Percentiles rank a stretch among this genome's conserved stretches.
Conservation (phyloP, 78 protist species). For the Dictyostelium capitatum region DNA sequence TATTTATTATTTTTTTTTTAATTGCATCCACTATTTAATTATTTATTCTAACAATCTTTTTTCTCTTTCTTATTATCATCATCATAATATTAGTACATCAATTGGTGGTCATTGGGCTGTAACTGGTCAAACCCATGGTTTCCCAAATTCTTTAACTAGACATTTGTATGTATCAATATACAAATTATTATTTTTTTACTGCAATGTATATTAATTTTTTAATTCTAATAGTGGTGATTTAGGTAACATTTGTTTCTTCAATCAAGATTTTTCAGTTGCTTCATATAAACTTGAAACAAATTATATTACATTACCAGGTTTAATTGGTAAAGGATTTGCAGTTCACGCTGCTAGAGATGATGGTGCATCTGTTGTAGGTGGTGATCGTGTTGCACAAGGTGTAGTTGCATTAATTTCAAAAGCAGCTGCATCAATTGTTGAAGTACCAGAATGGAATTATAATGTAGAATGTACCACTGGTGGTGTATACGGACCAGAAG, state of each 20-base stretch:
- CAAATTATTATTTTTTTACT: too few relatives aligned
- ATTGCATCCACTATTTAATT: too few relatives aligned
- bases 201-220: too few relatives aligned
- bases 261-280: not conserved
- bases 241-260: conserved; percentile 3
- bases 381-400: conserved; percentile 28
- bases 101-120: not conserved
- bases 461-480: not conserved
- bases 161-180: not conserved
- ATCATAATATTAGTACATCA: too few relatives aligned
- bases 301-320: not conserved
- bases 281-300: not conserved
- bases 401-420: conserved; percentile 2
- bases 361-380: conserved; percentile 5
- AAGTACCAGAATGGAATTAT: not conserved
- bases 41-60: too few relatives aligned
- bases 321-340: not conserved
- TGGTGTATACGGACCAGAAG: not conserved
- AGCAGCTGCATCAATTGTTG: not conserved
- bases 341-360: not conserved
- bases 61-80: too few relatives aligned
- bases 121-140: not conserved
- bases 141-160: not conserved
- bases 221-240: conserved; percentile 15
- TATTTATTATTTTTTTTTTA: too few relatives aligned